Base-by-base conservation (phyloP, 2,329 filamentous ascomycete genomes). In the Diaporthe batatas region DNA sequence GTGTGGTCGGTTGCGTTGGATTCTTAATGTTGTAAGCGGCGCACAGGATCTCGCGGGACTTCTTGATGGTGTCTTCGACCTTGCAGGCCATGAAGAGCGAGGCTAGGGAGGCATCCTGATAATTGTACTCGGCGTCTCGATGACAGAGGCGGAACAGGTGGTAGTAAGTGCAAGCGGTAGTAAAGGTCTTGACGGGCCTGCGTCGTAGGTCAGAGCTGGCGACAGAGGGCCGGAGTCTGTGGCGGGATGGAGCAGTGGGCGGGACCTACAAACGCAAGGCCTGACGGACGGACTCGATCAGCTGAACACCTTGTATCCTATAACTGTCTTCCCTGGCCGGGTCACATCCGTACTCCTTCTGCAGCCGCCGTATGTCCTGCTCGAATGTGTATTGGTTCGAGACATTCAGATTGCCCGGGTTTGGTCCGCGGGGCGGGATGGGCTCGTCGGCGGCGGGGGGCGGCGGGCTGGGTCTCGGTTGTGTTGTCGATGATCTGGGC, bases 1-100 rank as follows among this genome's bases (percentile, higher is more conserved):
- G 90, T 23, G 92, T 92, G 49, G 81, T 93, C 82, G 82, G 94
- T 88, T 82, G 93, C 81, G 83, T 92, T 76, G 78, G 89, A 79
- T 83, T 89, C 83, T 95, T 96, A 49, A 97, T 85, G 79, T 98
- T 98, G 83, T 96, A 94, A 32, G 94, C 92, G 0, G 95, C 95
- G 73, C 94, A 97, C 21, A 98, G 86, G 74, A 99, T 97, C 75
- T 99, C 96, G 72, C 90, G 91, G 4, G 94, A 97, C 85, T 98
- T 98, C 84, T 99, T 99, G 76, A 98, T 89, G 0, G 96, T 99
- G 82, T 99, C 96, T 82, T 99, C 96, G 58, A 97, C 95, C 84
- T 99, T 99, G 86, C 96, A 98, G 2, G 95, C 95, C 3, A 95
- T 93, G 79, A 98, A 96, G 11, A 99, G 86, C 32, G 94, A 93